Evolutionary conservation across 331 rosid species (phyloP).

Genomic region (Spiraea crenata): DNA sequence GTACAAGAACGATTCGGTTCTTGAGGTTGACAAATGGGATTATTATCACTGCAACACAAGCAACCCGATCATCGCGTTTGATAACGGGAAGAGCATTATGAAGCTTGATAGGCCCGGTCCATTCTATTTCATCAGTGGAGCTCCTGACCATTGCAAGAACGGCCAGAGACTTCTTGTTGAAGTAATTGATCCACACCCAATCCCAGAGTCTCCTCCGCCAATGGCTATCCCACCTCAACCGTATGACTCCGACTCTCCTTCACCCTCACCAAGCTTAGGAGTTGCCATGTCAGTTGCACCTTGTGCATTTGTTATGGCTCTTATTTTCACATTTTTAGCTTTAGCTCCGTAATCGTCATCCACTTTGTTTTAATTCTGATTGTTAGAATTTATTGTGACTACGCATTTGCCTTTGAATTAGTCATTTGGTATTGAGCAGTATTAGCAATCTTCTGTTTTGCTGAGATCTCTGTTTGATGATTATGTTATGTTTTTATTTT

Average conservation of each 20-base stretch:
- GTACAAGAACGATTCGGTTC: conserved; percentile 76
- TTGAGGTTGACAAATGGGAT: conserved; percentile 62
- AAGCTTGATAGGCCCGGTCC: conserved; percentile 64
- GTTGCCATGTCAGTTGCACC: conserved; percentile 11
- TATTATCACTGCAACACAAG: conserved; percentile 64
- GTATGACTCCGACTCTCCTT: conserved; percentile 15
- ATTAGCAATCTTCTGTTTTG: not conserved
- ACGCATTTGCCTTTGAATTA: not conserved
- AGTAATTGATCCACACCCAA: conserved; percentile 53
- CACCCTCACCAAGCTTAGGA: conserved; percentile 28
- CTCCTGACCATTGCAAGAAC: conserved; percentile 48
- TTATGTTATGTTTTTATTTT: not conserved
- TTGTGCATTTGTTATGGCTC: conserved; percentile 14
- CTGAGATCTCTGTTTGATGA: conserved; percentile 12
- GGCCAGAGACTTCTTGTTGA: conserved; percentile 66
- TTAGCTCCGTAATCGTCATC: conserved; percentile 2
- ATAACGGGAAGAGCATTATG: conserved; percentile 61
- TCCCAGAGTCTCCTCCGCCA: conserved; percentile 31
- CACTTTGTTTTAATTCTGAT: not conserved
- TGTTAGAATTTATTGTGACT: not conserved
- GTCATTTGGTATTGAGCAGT: conserved; percentile 1
- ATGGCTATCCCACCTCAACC: conserved; percentile 34
- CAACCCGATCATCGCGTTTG: conserved; percentile 48
- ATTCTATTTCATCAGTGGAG: conserved; percentile 79
- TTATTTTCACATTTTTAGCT: conserved; percentile 16